phyloP scores from a whole-genome alignment of 192 early-diverging fungal genomes.

The Dimargaris cristalligena region DNA sequence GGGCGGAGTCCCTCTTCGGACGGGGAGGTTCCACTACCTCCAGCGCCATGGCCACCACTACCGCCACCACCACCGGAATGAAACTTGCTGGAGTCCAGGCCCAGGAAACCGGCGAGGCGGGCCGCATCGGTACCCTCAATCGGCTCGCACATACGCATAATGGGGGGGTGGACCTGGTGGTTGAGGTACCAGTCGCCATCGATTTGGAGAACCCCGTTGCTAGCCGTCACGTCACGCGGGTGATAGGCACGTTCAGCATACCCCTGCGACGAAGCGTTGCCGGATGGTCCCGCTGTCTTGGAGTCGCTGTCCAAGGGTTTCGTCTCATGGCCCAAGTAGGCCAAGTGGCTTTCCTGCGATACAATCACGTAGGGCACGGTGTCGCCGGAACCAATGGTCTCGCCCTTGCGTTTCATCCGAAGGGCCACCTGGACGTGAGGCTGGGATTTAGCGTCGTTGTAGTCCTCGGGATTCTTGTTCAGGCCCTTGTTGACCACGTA shows the following conservation, averaged over 20 bases:
- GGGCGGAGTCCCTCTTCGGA: slow-evolving; percentile 55
- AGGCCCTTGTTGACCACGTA: slow-evolving; percentile 88
- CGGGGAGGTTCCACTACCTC: too few relatives aligned
- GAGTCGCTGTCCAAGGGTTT: slow-evolving; percentile 13
- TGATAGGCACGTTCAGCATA: slow-evolving; percentile 66
- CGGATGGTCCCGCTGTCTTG: slow-evolving; percentile 1
- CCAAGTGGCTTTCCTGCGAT: slow-evolving; percentile 30
- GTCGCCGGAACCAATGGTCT: slow-evolving; percentile 59
- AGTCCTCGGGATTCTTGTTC: slow-evolving; percentile 80
- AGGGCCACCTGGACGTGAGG: slow-evolving; percentile 95
- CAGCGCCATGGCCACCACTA: too few relatives aligned
- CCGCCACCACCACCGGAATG: slow-evolving; percentile 12
- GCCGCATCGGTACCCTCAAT: slow-evolving; percentile 70
- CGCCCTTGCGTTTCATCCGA: slow-evolving; percentile 50
- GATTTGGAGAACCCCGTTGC: slow-evolving; percentile 25
- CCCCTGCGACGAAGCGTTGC: slow-evolving; percentile 21
- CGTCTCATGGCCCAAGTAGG: not conserved
- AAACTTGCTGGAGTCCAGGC: slow-evolving; percentile 56
- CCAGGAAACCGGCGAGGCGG: slow-evolving; percentile 67
- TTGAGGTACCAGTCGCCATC: slow-evolving; percentile 86
- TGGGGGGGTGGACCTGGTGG: slow-evolving; percentile 81
- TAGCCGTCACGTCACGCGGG: slow-evolving; percentile 57
- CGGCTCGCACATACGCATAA: slow-evolving; percentile 62
- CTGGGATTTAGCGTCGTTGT: slow-evolving; percentile 70
- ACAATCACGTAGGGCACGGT: slow-evolving; percentile 81